These are phyloP conservation scores for Ophiobolus disseminans DNA, from an alignment of 2,329 filamentous ascomycete species.

Conservation along the genomic window DNA sequence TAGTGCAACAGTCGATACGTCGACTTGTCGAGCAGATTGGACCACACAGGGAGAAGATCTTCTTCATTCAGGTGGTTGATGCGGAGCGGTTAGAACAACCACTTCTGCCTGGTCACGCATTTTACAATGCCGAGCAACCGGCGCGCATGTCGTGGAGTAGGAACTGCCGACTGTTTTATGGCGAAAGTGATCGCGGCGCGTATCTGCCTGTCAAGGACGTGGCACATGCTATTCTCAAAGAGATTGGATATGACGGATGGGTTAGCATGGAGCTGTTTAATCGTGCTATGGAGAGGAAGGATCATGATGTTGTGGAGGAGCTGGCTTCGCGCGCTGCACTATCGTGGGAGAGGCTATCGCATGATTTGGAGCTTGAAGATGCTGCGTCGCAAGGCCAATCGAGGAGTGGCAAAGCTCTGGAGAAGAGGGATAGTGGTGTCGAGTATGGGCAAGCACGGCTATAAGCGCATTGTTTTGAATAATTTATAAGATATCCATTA, in stretches of 20 bases:
- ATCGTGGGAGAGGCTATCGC: constrained; percentile 60
- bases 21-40: constrained; percentile 60
- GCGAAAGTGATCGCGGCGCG: constrained; percentile 66
- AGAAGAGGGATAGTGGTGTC: not conserved
- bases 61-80: constrained; percentile 80
- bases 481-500: no score
- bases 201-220: constrained; percentile 73
- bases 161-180: constrained; percentile 75
- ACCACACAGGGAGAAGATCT: constrained; percentile 68
- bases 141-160: constrained; percentile 79
- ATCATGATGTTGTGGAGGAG: constrained; percentile 60
- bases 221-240: constrained; percentile 66
- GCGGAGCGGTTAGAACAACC: constrained; percentile 69
- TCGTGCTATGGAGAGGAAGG: constrained; percentile 62
- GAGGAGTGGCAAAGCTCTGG: not conserved
- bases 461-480: not conserved
- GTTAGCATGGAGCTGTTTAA: constrained; percentile 76
- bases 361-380: constrained; percentile 42
- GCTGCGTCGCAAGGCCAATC: not conserved
- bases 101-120: constrained; percentile 64
- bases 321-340: constrained; percentile 60
- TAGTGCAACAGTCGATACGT: constrained; percentile 62
- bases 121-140: constrained; percentile 65
- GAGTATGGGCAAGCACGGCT: constrained; percentile 2
- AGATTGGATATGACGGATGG: constrained; percentile 72